Percentiles rank a stretch among this genome's conserved stretches.
phyloP scores from a whole-genome alignment of 2,329 filamentous ascomycete genomes.

The Hypoxylon rubiginosum region DNA sequence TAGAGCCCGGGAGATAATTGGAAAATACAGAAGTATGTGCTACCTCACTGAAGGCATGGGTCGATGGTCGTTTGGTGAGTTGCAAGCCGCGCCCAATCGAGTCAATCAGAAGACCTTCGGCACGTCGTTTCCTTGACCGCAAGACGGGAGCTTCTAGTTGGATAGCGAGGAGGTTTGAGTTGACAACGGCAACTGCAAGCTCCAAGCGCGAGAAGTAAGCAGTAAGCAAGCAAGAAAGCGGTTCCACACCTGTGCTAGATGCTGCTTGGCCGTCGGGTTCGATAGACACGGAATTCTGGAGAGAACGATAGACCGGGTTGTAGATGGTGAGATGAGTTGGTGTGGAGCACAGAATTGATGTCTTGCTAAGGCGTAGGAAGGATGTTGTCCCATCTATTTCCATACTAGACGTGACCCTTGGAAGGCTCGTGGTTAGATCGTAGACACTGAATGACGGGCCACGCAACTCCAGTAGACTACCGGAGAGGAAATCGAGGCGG shows the following conservation, averaged over 20 bases:
- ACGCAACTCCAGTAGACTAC: conserved; percentile 72
- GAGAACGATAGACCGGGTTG: conserved; percentile 76
- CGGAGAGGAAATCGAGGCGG: conserved; percentile 73
- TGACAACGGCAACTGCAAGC: conserved; percentile 74
- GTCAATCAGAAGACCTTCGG: conserved; percentile 76
- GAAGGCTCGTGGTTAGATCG: conserved; percentile 73
- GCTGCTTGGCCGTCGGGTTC: conserved; percentile 58
- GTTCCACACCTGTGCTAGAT: conserved; percentile 48
- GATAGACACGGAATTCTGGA: conserved; percentile 65
- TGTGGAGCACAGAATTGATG: conserved; percentile 74
- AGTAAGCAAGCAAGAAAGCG: conserved; percentile 60
- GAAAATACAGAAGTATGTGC: conserved; percentile 53
- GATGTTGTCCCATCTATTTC: conserved; percentile 67
- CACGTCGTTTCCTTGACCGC: conserved; percentile 67
- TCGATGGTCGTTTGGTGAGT: conserved; percentile 55
- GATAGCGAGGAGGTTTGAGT: conserved; percentile 74
- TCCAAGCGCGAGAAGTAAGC: conserved; percentile 76
- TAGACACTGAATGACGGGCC: conserved; percentile 70
- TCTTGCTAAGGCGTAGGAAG: conserved; percentile 75
- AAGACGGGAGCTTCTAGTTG: conserved; percentile 74
- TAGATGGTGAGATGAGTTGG: conserved; percentile 70
- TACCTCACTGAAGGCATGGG: conserved; percentile 49
- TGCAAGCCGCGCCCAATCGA: conserved; percentile 76
- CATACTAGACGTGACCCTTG: conserved; percentile 70
- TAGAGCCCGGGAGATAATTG: conserved; percentile 62